Evolutionary conservation across 306 rosid species (phyloP).

Genomic region (Parietaria judaica): DNA sequence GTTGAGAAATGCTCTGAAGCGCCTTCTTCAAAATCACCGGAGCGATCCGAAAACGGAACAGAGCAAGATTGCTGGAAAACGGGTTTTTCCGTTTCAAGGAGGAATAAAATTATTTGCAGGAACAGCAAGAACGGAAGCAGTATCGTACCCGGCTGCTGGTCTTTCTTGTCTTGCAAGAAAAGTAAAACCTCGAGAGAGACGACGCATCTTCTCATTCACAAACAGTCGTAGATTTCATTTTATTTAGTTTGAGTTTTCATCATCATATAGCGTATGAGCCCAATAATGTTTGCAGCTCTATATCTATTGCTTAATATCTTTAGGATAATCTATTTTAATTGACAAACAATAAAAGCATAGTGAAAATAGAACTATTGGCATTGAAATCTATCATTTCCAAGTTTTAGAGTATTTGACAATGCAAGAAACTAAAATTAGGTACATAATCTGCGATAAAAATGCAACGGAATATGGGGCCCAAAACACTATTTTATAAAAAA

Average conservation of each 20-base stretch:
- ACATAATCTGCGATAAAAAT: no score
- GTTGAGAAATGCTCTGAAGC: slow-evolving; percentile 27
- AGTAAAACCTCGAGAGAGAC: slow-evolving; percentile 28
- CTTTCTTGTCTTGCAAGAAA: slow-evolving; percentile 29
- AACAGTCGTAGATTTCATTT: neutral
- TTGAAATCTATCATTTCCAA: no score
- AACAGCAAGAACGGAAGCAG: slow-evolving; percentile 16
- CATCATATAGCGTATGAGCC: neutral
- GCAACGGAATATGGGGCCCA: no score
- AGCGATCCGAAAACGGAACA: slow-evolving; percentile 14
- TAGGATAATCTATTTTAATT: no score
- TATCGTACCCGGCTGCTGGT: slow-evolving; percentile 44
- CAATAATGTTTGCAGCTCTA: neutral
- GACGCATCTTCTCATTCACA: slow-evolving; percentile 14
- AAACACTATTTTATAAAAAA: no score
- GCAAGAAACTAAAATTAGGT: no score
- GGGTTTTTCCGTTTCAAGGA: slow-evolving; percentile 14
- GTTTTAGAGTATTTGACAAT: no score
- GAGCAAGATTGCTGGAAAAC: slow-evolving; percentile 25
- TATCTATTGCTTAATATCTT: no score
- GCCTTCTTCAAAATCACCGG: slow-evolving; percentile 20
- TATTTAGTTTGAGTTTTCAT: neutral
- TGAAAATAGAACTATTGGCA: no score
- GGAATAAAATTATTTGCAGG: slow-evolving; percentile 18
- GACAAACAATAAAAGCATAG: no score